Evolutionary conservation across 495 filamentous ascomycete species (phyloP).

Genomic region (Immersiella caudata): DNA sequence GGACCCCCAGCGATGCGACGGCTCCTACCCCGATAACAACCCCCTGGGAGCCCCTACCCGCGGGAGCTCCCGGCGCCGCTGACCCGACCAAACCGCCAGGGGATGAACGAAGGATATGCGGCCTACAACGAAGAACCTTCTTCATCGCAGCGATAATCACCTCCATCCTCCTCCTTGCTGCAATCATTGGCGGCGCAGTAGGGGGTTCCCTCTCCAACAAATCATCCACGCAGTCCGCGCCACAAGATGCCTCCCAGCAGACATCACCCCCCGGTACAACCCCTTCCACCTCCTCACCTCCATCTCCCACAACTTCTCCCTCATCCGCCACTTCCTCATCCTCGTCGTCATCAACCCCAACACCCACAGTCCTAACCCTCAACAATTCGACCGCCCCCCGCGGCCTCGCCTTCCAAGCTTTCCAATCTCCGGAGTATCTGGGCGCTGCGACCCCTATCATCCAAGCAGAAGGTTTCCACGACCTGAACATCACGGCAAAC

Average conservation of each 20-base stretch:
- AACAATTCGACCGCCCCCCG: constrained; percentile 24
- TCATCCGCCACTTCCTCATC: not conserved
- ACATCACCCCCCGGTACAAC: not conserved
- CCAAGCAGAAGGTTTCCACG: constrained; percentile 27
- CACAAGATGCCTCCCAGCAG: not conserved
- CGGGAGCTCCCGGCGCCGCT: constrained; percentile 9
- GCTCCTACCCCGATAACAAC: constrained; percentile 9
- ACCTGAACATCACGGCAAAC: constrained; percentile 18
- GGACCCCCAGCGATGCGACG: not conserved
- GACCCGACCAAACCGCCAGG: not conserved
- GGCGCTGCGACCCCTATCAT: constrained; percentile 23
- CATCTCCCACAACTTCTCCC: not conserved
- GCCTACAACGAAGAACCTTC: constrained; percentile 29
- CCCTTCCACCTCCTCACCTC: not conserved
- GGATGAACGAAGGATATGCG: constrained; percentile 25
- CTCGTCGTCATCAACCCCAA: not conserved
- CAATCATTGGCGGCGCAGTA: constrained; percentile 34
- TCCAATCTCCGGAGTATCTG: constrained; percentile 7
- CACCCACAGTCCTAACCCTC: constrained; percentile 10
- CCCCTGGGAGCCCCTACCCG: constrained; percentile 21
- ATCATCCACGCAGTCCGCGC: not conserved
- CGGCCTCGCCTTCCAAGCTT: constrained; percentile 32
- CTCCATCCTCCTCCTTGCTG: constrained; percentile 27
- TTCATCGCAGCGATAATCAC: constrained; percentile 25
- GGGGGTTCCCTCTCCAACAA: constrained; percentile 24